Percentiles rank a stretch among this genome's conserved stretches.
Conservation (phyloP, 2,329 filamentous ascomycete genomes). For the Apiospora marii region DNA sequence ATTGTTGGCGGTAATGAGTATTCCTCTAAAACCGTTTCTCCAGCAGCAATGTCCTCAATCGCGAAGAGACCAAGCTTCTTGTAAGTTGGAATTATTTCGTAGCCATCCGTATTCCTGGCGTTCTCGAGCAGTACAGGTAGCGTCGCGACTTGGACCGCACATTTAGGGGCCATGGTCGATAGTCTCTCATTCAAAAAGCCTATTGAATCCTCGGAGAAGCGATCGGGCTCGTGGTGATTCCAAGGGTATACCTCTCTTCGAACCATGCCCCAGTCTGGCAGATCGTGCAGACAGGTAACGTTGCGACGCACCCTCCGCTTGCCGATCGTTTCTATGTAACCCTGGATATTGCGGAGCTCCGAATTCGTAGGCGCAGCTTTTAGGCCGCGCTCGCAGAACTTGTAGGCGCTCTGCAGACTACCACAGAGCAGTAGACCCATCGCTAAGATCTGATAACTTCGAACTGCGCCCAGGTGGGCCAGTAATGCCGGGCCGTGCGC, state of each 20-base stretch:
- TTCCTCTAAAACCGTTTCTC: conserved; percentile 80
- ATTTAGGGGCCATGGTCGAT: conserved; percentile 75
- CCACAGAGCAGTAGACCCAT: conserved; percentile 69
- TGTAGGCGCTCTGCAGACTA: conserved; percentile 72
- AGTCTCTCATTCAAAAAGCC: conserved; percentile 76
- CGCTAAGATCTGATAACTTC: conserved; percentile 66
- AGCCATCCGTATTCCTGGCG: conserved; percentile 57
- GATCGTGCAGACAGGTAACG: conserved; percentile 58
- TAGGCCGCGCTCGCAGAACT: conserved; percentile 70
- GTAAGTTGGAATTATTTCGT: conserved; percentile 64
- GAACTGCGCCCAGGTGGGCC: conserved; percentile 54
- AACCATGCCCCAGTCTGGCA: conserved; percentile 75
- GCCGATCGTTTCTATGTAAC: conserved; percentile 61
- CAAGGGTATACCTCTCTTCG: conserved; percentile 76
- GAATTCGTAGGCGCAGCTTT: conserved; percentile 60
- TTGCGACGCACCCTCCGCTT: conserved; percentile 55
- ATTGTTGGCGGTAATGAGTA: conserved; percentile 89
- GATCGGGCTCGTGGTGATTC: conserved; percentile 73
- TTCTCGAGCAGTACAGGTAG: conserved; percentile 74
- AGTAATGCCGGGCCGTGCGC: conserved; percentile 40
- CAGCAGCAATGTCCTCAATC: conserved; percentile 78
- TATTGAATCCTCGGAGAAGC: conserved; percentile 74
- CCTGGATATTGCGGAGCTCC: conserved; percentile 61
- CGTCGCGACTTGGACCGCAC: conserved; percentile 78
- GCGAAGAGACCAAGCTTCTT: conserved; percentile 92